Evolutionary conservation across 805 yeast genomes (phyloP).

Genomic region (Wickerhamiella siamensis): DNA sequence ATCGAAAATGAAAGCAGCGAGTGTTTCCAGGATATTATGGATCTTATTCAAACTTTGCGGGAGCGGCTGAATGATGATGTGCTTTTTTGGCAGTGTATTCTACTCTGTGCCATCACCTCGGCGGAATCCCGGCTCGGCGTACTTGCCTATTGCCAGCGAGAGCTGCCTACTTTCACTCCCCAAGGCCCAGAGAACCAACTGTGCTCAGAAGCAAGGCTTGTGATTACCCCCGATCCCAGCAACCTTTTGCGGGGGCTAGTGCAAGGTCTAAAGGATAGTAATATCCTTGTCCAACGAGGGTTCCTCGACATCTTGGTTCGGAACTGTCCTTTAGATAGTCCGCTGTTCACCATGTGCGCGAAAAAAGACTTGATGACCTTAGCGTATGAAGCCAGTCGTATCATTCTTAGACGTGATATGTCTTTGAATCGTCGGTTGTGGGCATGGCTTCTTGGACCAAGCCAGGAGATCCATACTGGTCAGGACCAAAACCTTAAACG

Average conservation of each 20-base stretch:
- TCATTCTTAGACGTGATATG: slow-evolving; percentile 78
- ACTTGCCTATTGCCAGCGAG: slow-evolving; percentile 52
- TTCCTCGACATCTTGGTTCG: slow-evolving; percentile 66
- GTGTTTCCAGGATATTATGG: slow-evolving; percentile 46
- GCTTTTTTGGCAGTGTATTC: slow-evolving; percentile 78
- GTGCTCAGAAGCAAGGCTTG: slow-evolving; percentile 24
- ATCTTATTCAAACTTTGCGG: slow-evolving; percentile 46
- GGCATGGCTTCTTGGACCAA: slow-evolving; percentile 88
- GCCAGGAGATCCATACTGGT: slow-evolving; percentile 21
- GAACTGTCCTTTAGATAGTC: slow-evolving; percentile 48
- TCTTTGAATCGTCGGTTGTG: slow-evolving; percentile 85
- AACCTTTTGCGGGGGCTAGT: slow-evolving; percentile 60
- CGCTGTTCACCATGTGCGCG: slow-evolving; percentile 34
- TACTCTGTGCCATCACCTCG: slow-evolving; percentile 58
- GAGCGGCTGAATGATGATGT: slow-evolving; percentile 45
- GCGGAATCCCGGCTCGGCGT: slow-evolving; percentile 78
- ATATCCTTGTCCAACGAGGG: slow-evolving; percentile 69
- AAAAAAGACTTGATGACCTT: slow-evolving; percentile 42
- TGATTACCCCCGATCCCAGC: slow-evolving; percentile 68
- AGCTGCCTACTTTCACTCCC: slow-evolving; percentile 42
- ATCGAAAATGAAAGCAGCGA: slow-evolving; percentile 89
- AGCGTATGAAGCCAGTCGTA: slow-evolving; percentile 41
- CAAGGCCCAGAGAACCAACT: not conserved
- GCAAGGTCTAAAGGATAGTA: slow-evolving; percentile 51
- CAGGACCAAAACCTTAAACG: slow-evolving; percentile 21